These are phyloP conservation scores for Ceratonia siliqua DNA, from an alignment of 306 rosid species.

Conservation along the genomic window DNA sequence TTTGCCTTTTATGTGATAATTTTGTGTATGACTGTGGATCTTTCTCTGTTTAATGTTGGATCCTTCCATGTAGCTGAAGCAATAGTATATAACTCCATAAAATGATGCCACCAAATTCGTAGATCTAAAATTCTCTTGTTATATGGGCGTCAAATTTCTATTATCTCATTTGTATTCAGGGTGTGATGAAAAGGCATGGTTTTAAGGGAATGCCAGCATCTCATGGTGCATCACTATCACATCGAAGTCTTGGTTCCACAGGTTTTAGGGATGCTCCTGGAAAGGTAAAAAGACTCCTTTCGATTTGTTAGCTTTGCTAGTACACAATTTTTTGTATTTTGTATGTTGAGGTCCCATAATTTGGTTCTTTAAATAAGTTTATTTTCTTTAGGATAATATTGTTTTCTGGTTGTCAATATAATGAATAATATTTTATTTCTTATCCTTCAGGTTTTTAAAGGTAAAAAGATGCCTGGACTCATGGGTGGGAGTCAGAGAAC, in stretches of 20 bases:
- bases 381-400: constrained; percentile 1
- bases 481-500: constrained; percentile 94
- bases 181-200: constrained; percentile 61
- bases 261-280: constrained; percentile 77
- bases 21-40: not conserved
- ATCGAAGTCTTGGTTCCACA: constrained; percentile 70
- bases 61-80: not conserved
- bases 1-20: not conserved
- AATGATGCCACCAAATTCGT: not conserved
- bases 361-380: constrained; percentile 5
- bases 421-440: constrained; percentile 18
- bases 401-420: not conserved
- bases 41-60: constrained; percentile 11
- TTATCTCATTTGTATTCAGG: constrained; percentile 51
- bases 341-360: not conserved
- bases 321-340: constrained; percentile 19
- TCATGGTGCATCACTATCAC: constrained; percentile 73
- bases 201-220: constrained; percentile 70
- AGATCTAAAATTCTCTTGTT: not conserved
- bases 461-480: constrained; percentile 88
- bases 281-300: constrained; percentile 54
- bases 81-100: not conserved
- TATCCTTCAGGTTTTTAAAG: constrained; percentile 71
- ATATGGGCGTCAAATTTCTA: constrained; percentile 3
- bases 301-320: not conserved